Percentiles rank a stretch among this genome's conserved stretches.
Evolutionary conservation across 768 basidiomycete species (phyloP).

Genomic region (Cystobasidium tubakii): DNA sequence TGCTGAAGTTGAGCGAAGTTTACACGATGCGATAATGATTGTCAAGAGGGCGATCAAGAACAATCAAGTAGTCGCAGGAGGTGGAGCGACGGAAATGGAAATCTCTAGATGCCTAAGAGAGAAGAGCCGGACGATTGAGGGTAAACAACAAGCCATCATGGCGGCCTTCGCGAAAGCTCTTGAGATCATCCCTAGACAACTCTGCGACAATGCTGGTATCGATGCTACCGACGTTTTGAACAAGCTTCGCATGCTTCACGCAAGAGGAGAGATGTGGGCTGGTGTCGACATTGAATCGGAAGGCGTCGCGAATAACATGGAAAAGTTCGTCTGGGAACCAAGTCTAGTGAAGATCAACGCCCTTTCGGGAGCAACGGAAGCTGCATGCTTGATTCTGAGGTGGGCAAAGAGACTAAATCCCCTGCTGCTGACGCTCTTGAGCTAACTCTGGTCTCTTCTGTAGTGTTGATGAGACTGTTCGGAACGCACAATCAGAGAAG

Average conservation of each 20-base stretch:
- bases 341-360: conserved; percentile 92
- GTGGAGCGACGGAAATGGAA: conserved; percentile 99
- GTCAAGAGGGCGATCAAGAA: conserved; percentile 94
- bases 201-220: conserved; percentile 95
- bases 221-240: conserved; percentile 97
- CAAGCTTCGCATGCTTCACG: conserved; percentile 94
- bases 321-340: conserved; percentile 97
- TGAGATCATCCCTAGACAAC: conserved; percentile 95
- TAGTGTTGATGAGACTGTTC: conserved; percentile 92
- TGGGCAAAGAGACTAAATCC: no score
- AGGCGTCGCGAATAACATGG: conserved; percentile 91
- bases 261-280: conserved; percentile 73
- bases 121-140: conserved; percentile 83
- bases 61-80: conserved; percentile 92
- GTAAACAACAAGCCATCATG: conserved; percentile 89
- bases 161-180: conserved; percentile 94
- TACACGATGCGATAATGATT: conserved; percentile 99
- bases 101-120: conserved; percentile 88
- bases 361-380: conserved; percentile 88
- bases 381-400: conserved; percentile 79
- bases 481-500: conserved; percentile 34
- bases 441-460: no score
- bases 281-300: conserved; percentile 63
- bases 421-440: no score
- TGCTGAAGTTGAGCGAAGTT: conserved; percentile 90